phyloP scores from a whole-genome alignment of 805 yeast genomes.

The Zygoascus ofunaensis region DNA sequence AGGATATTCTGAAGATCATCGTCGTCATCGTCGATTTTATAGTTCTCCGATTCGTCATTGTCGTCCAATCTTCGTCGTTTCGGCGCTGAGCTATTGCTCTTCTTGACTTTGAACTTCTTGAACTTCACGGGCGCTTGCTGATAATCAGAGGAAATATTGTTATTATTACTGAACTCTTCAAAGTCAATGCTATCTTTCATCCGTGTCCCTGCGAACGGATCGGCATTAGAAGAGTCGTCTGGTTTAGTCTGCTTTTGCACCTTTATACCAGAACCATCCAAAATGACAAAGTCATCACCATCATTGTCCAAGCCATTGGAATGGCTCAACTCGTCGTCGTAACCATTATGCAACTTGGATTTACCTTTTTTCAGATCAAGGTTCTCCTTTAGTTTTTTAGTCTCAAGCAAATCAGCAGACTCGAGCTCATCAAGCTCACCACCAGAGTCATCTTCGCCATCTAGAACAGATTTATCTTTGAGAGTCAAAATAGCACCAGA shows the following conservation, averaged over 20 bases:
- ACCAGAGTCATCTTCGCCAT: slow-evolving; percentile 15
- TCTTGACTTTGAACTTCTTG: slow-evolving; percentile 37
- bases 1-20: slow-evolving; percentile 30
- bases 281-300: slow-evolving; percentile 20
- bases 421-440: slow-evolving; percentile 30
- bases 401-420: slow-evolving; percentile 34
- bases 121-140: slow-evolving; percentile 29
- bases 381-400: slow-evolving; percentile 23
- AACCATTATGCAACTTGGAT: slow-evolving; percentile 24
- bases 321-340: slow-evolving; percentile 23
- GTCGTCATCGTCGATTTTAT: slow-evolving; percentile 31
- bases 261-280: slow-evolving; percentile 30
- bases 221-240: too few relatives aligned
- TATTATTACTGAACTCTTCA: slow-evolving; percentile 13
- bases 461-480: slow-evolving; percentile 36
- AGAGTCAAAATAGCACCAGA: slow-evolving; percentile 46
- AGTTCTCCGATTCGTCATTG: slow-evolving; percentile 23
- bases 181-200: slow-evolving; percentile 22
- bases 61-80: slow-evolving; percentile 31
- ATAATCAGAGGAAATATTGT: slow-evolving; percentile 22
- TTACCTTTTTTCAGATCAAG: slow-evolving; percentile 23
- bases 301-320: slow-evolving; percentile 21
- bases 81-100: slow-evolving; percentile 26
- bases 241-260: slow-evolving; percentile 12
- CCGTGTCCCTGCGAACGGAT: slow-evolving; percentile 14